Percentiles rank a stretch among this genome's conserved stretches.
These are phyloP conservation scores for Tetrastigma voinierianum DNA, from an alignment of 164 flowering plant genomes.

Conservation along the genomic window DNA sequence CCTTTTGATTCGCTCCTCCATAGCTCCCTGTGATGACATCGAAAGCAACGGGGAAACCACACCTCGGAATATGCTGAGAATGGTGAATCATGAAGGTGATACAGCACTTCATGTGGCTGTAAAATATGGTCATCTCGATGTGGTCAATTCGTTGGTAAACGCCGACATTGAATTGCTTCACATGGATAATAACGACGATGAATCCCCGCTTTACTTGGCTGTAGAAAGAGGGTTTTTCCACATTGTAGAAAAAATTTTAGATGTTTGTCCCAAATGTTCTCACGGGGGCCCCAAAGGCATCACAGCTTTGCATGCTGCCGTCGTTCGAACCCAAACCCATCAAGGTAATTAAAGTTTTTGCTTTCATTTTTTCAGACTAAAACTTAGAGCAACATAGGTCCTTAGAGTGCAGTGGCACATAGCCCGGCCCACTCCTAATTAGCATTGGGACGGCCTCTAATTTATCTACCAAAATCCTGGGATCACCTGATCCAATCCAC, in stretches of 20 bases:
- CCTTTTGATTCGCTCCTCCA: neutral
- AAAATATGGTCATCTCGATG: neutral
- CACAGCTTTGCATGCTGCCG: slow-evolving; percentile 22
- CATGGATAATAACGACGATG: neutral
- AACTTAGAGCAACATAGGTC: no score
- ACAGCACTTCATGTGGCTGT: neutral
- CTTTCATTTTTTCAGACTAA: no score
- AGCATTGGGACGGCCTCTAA: no score
- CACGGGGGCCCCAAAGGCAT: slow-evolving; percentile 8
- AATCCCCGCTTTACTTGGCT: neutral
- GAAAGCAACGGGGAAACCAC: neutral
- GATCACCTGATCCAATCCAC: no score
- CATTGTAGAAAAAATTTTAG: neutral
- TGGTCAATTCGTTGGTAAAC: neutral
- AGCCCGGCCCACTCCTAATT: no score
- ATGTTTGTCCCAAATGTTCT: neutral
- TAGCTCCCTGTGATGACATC: neutral
- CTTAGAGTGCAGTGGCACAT: no score
- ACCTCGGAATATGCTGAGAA: neutral
- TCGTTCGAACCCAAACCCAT: neutral
- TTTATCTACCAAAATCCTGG: no score
- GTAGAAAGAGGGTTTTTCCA: neutral
- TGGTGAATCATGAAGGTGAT: neutral
- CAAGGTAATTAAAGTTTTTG: neutral
- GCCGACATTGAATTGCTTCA: neutral